These are phyloP conservation scores for Camellia oleifera DNA, from an alignment of 179 eudicot species.

Conservation along the genomic window DNA sequence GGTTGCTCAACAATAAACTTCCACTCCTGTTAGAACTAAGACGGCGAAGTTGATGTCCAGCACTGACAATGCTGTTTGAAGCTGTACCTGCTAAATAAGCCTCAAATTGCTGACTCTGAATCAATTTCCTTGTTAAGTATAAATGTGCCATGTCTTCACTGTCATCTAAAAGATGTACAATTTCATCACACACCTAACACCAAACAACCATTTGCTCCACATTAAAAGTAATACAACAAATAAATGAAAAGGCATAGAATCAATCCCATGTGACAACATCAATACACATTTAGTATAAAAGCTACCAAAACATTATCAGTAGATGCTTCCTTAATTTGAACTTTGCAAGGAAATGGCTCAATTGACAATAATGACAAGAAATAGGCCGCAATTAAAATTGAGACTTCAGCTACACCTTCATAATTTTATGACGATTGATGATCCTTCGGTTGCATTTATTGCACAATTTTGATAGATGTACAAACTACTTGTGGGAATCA, in stretches of 20 bases:
- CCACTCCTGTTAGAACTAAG: conserved; percentile 71
- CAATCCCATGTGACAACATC: neutral
- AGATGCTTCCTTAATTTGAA: neutral
- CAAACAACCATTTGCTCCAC: neutral
- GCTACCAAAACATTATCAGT: neutral
- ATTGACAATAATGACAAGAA: neutral
- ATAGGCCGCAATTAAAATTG: neutral
- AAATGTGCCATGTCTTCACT: conserved; percentile 94
- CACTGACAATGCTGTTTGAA: conserved; percentile 45
- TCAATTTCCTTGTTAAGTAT: conserved; percentile 78
- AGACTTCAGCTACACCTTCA: neutral
- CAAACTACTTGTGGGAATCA: neutral
- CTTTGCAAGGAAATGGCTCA: neutral
- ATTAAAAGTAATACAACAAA: neutral
- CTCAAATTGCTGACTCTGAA: conserved; percentile 80
- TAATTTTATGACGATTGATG: neutral
- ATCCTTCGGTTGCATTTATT: neutral
- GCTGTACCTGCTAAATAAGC: conserved; percentile 44
- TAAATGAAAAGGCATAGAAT: neutral
- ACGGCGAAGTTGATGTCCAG: conserved; percentile 53
- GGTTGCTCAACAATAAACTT: conserved; percentile 63
- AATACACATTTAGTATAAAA: neutral
- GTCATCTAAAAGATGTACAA: conserved; percentile 96
- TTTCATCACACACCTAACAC: conserved; percentile 89
- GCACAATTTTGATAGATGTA: neutral